Conservation (phyloP, 2,329 filamentous ascomycete species). For the Ceratocystis cacaofunesta region DNA sequence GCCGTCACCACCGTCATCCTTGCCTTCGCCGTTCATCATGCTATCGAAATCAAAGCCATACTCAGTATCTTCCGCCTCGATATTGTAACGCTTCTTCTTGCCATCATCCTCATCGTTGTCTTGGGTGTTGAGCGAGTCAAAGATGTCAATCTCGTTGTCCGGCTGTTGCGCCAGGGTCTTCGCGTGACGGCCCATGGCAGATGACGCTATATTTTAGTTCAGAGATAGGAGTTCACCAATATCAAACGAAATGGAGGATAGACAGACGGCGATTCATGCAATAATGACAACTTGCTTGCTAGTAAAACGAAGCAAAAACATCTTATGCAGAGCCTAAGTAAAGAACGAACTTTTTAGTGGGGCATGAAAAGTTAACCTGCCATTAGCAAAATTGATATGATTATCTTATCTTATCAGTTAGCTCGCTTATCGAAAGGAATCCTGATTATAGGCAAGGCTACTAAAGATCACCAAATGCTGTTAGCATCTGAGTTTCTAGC, state of each 20-base stretch:
- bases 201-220: constrained; percentile 2
- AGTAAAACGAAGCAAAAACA: background rate
- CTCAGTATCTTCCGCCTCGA: constrained; percentile 21
- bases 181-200: constrained; percentile 53
- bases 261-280: background rate
- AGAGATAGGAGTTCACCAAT: background rate
- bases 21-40: constrained; percentile 41
- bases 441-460: background rate
- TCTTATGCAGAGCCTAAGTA: background rate
- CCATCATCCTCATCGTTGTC: constrained; percentile 36
- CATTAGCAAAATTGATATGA: background rate
- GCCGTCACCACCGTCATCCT: constrained; percentile 26
- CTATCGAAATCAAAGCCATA: constrained; percentile 43
- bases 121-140: constrained; percentile 56
- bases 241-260: background rate
- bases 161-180: constrained; percentile 63
- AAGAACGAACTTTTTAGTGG: constrained; percentile 10
- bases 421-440: constrained; percentile 10
- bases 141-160: constrained; percentile 85
- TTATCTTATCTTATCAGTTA: constrained; percentile 6
- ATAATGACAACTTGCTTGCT: background rate
- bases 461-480: background rate
- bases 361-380: constrained; percentile 2
- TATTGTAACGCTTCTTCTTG: constrained; percentile 20
- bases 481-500: background rate